phyloP scores from a whole-genome alignment of 2,329 filamentous ascomycete genomes.

The Botrytis squamosa region DNA sequence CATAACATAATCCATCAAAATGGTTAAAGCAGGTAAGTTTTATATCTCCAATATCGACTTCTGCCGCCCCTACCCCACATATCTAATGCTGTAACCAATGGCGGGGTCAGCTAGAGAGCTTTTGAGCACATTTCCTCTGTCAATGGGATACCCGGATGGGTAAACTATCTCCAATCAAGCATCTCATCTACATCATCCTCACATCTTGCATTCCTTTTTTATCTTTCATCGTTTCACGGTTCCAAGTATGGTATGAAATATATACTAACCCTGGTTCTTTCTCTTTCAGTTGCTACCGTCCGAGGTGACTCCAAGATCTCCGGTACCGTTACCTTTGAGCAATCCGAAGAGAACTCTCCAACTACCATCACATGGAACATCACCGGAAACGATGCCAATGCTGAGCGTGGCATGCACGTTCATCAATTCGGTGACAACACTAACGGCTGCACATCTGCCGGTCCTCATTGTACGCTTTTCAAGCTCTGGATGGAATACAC shows the following conservation, averaged over 20 bases:
- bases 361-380: slow-evolving; percentile 94
- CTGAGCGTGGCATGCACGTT: slow-evolving; percentile 96
- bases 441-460: slow-evolving; percentile 98
- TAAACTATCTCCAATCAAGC: slow-evolving; percentile 37
- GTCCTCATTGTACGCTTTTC: slow-evolving; percentile 79
- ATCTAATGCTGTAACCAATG: slow-evolving; percentile 26
- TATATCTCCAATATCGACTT: slow-evolving; percentile 21
- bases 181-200: slow-evolving; percentile 28
- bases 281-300: slow-evolving; percentile 77
- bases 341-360: slow-evolving; percentile 74
- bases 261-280: slow-evolving; percentile 21
- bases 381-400: slow-evolving; percentile 87
- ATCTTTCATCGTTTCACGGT: not conserved
- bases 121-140: slow-evolving; percentile 59
- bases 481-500: not conserved
- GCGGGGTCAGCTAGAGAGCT: slow-evolving; percentile 46
- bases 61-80: slow-evolving; percentile 19
- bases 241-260: not conserved
- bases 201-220: not conserved
- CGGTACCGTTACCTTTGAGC: slow-evolving; percentile 94
- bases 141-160: slow-evolving; percentile 48
- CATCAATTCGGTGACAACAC: slow-evolving; percentile 99
- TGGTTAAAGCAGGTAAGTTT: slow-evolving; percentile 94
- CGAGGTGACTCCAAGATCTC: slow-evolving; percentile 96
- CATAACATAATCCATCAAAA: slow-evolving; percentile 61